phyloP scores from a whole-genome alignment of 2,329 filamentous ascomycete species.

The Neospermospora avenae region DNA sequence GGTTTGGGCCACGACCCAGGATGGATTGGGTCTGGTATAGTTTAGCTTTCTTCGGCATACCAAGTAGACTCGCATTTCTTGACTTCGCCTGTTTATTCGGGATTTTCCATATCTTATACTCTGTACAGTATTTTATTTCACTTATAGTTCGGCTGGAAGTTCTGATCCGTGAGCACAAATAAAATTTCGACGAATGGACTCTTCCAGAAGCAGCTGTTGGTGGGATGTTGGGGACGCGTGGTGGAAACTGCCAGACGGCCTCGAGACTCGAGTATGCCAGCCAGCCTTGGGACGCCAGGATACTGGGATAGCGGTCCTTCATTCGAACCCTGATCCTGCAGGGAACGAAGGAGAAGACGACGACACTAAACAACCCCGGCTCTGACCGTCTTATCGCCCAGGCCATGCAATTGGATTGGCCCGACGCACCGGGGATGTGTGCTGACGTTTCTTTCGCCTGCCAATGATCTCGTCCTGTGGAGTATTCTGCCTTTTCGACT shows the following conservation, averaged over 20 bases:
- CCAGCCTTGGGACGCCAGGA: not conserved
- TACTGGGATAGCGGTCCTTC: slow-evolving; percentile 5
- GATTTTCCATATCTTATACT: not conserved
- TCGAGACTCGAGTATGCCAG: not conserved
- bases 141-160: too few relatives aligned
- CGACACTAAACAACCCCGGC: not conserved
- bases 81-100: not conserved
- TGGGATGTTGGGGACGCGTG: slow-evolving; percentile 5
- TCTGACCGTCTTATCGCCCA: slow-evolving; percentile 4
- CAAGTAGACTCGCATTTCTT: not conserved
- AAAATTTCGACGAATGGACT: not conserved
- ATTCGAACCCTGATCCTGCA: slow-evolving; percentile 2
- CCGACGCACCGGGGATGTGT: not conserved
- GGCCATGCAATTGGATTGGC: not conserved
- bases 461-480: not conserved
- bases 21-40: not conserved
- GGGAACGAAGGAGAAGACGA: not conserved
- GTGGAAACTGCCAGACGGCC: slow-evolving; percentile 9
- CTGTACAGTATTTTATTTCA: too few relatives aligned
- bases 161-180: too few relatives aligned
- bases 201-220: slow-evolving; percentile 10
- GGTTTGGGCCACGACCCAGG: not conserved
- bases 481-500: slow-evolving; percentile 16
- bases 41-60: not conserved
- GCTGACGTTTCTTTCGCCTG: slow-evolving; percentile 1